Conservation (phyloP, 1,284 basidiomycete species). For the Malassezia cuniculi region DNA sequence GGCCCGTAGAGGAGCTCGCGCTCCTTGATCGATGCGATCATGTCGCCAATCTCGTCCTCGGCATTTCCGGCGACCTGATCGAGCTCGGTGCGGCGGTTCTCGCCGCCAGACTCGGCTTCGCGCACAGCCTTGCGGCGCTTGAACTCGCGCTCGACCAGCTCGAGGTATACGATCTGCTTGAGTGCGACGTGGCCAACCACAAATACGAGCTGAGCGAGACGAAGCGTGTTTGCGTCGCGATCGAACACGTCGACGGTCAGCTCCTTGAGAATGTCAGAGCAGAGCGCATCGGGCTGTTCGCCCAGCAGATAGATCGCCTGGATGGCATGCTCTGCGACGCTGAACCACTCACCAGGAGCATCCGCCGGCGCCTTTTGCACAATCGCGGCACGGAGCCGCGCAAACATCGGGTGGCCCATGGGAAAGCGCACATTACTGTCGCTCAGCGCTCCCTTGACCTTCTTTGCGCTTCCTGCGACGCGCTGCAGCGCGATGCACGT, state of each 20-base stretch:
- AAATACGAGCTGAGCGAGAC: constrained; percentile 79
- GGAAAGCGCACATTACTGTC: constrained; percentile 76
- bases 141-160: constrained; percentile 91
- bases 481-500: constrained; percentile 86
- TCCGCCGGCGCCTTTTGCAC: constrained; percentile 18
- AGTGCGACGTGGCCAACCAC: constrained; percentile 90
- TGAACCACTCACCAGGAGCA: constrained; percentile 52
- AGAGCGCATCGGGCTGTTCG: constrained; percentile 79
- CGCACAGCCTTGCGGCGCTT: constrained; percentile 88
- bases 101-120: constrained; percentile 51
- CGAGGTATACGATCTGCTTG: constrained; percentile 92
- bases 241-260: constrained; percentile 62
- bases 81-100: constrained; percentile 52
- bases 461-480: constrained; percentile 85
- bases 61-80: constrained; percentile 95
- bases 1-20: constrained; percentile 73
- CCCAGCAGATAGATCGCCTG: constrained; percentile 90
- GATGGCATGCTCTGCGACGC: constrained; percentile 87
- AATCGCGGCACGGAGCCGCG: constrained; percentile 64
- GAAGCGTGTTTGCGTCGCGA: constrained; percentile 49
- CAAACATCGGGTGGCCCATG: constrained; percentile 78
- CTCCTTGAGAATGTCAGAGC: constrained; percentile 67
- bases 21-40: constrained; percentile 70
- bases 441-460: constrained; percentile 69
- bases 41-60: constrained; percentile 93